Evolutionary conservation across 768 basidiomycete genomes (phyloP).

Genomic region (Clavaria fumosa): DNA sequence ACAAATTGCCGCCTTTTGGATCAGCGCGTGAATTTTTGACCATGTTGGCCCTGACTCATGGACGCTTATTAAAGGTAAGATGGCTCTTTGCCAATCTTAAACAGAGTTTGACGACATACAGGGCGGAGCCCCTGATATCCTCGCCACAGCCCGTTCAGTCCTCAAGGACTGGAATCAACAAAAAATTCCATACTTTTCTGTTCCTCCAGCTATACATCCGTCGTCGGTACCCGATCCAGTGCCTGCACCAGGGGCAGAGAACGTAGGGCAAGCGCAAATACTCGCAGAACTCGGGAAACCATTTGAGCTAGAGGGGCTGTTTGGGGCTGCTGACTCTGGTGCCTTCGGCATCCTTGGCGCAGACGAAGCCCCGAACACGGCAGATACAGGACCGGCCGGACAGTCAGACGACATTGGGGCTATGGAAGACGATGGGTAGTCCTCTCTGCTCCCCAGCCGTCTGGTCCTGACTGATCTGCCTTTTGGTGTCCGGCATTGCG

Average conservation of each 20-base stretch:
- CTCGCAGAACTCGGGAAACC: constrained; percentile 54
- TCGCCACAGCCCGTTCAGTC: constrained; percentile 66
- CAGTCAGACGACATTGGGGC: constrained; percentile 14
- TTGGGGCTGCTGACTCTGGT: constrained; percentile 67
- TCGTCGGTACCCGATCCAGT: constrained; percentile 49
- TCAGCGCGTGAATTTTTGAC: constrained; percentile 76
- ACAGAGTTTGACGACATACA: constrained; percentile 14
- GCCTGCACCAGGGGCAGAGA: constrained; percentile 57
- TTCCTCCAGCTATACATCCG: constrained; percentile 65
- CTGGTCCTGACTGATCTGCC: too few relatives aligned
- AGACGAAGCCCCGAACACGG: constrained; percentile 9
- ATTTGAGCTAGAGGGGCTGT: constrained; percentile 68
- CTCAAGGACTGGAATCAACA: constrained; percentile 92
- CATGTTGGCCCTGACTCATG: constrained; percentile 72
- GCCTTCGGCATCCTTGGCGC: constrained; percentile 35
- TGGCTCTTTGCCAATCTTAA: not conserved
- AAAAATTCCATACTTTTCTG: constrained; percentile 81
- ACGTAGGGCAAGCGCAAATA: constrained; percentile 70
- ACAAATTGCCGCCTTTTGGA: constrained; percentile 63
- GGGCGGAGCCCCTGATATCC: constrained; percentile 87
- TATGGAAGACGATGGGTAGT: constrained; percentile 14
- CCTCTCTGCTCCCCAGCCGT: too few relatives aligned
- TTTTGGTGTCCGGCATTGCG: too few relatives aligned
- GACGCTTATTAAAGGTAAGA: constrained; percentile 66
- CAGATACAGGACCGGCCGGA: too few relatives aligned